phyloP scores from a whole-genome alignment of 2,329 filamentous ascomycete species.

The Fusarium siculi region DNA sequence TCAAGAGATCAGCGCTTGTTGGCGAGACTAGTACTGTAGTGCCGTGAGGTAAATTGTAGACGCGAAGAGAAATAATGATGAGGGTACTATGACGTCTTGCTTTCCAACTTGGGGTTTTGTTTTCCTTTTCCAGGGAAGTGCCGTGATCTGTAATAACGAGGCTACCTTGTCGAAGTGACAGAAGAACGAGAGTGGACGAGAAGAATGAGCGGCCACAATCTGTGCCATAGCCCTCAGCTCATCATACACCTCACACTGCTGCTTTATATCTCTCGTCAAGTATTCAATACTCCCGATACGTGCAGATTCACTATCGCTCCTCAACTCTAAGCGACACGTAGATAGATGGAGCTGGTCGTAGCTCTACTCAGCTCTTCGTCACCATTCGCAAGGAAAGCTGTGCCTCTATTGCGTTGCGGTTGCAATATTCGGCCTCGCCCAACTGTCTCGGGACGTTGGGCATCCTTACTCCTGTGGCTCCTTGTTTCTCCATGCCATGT shows the following conservation, averaged over 20 bases:
- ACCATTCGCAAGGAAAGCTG: slow-evolving; percentile 26
- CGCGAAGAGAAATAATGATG: background rate
- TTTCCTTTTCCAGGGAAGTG: slow-evolving; percentile 24
- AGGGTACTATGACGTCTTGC: slow-evolving; percentile 31
- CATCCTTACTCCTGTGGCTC: slow-evolving; percentile 37
- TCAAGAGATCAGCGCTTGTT: slow-evolving; percentile 30
- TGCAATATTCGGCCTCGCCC: slow-evolving; percentile 34
- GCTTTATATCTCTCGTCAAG: slow-evolving; percentile 42
- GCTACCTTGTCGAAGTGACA: slow-evolving; percentile 31
- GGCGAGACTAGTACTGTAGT: slow-evolving; percentile 3
- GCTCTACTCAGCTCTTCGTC: slow-evolving; percentile 22
- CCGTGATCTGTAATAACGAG: slow-evolving; percentile 19
- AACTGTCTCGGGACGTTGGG: slow-evolving; percentile 38
- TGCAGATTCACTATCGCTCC: slow-evolving; percentile 30
- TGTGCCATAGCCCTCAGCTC: slow-evolving; percentile 31
- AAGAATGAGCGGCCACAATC: slow-evolving; percentile 21
- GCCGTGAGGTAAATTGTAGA: slow-evolving; percentile 13
- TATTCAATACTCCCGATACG: slow-evolving; percentile 38
- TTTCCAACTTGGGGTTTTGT: background rate
- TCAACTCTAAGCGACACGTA: slow-evolving; percentile 42
- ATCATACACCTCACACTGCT: slow-evolving; percentile 28
- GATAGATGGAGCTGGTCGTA: slow-evolving; percentile 37
- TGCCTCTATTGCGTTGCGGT: slow-evolving; percentile 29
- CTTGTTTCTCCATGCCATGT: slow-evolving; percentile 29
- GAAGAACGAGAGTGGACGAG: slow-evolving; percentile 16